Base-by-base conservation (phyloP, 164 flowering plant genomes). In the Aristolochia contorta region DNA sequence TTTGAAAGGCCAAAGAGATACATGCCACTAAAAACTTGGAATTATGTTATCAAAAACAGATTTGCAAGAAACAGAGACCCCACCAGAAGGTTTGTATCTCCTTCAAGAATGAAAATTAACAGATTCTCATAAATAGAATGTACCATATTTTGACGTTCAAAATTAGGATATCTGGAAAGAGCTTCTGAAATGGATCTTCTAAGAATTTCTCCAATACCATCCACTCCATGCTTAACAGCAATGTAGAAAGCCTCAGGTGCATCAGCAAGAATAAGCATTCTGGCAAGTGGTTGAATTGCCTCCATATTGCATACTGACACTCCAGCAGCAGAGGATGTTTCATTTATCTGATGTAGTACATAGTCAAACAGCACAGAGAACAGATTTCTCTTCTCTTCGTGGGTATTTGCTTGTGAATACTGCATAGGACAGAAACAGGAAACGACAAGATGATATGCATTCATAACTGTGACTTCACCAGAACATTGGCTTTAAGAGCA, bases 181-280 rank as follows among this genome's bases (percentile, higher is more conserved):
- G 91, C 77, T 54, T 82, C 63, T 68, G 91, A 77, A 48, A 88
- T 73, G 20, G 99, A 85, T 73, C 82, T 75, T 72, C 84, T 75
- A 76, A 93, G 66, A 65, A 90, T 75, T 67, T 82, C 92, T 59
- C 89, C 89, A 73, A 93, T 80, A 58, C 96, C 97, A 71, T 84
- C 91, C 33, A 90, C 73, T 56, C 99, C 97, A 66, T 90, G 84
- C 73, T 85, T 93, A 58, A 90, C 85, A 69, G 97, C 82, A 54
- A 91, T 82, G 63, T 86, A 81, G 64, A 85, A 89, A 47, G 99
- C 99, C 75, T 89, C 96, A 65, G 99, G 88, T 30, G 96, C 97
- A 77, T 91, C 83, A 58, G 87, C 91, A 67, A 84, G 84, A 70
- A 74, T 63, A 33, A 94, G 88, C 77, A 85, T 64, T 12, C 78